Percentiles rank a stretch among this genome's conserved stretches.
Evolutionary conservation across 208 protist species (phyloP).

Genomic region (Acanthamoeba quina): DNA sequence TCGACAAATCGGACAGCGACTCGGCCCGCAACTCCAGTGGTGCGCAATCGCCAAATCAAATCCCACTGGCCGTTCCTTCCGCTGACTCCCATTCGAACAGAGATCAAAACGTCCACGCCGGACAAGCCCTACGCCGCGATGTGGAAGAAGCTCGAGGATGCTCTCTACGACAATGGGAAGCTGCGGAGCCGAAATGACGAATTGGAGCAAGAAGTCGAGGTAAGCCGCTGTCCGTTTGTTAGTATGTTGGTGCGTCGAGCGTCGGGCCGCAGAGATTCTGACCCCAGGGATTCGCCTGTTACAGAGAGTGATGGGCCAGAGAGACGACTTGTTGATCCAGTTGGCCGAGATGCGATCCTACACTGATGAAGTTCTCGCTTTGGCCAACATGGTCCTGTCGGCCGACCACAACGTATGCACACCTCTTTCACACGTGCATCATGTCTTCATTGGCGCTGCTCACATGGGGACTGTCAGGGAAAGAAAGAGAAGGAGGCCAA

Average conservation of each 20-base stretch:
- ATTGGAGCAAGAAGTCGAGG: conserved; percentile 69
- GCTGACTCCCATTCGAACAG: background rate
- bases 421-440: background rate
- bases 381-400: conserved; percentile 42
- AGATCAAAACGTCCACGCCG: background rate
- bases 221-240: background rate
- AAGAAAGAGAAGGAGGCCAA: conserved; percentile 71
- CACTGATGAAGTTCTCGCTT: conserved; percentile 55
- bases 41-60: background rate
- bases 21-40: background rate
- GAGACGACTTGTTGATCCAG: conserved; percentile 61
- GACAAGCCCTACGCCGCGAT: conserved; percentile 29
- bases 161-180: conserved; percentile 33
- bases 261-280: background rate
- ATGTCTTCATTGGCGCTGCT: background rate
- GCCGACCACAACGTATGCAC: conserved; percentile 46
- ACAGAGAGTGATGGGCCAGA: conserved; percentile 51
- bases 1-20: background rate
- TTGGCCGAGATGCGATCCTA: conserved; percentile 67
- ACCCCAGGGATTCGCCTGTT: background rate
- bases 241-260: background rate
- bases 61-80: background rate
- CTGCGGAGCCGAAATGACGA: conserved; percentile 25
- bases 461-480: background rate
- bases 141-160: conserved; percentile 71